Percentiles rank a stretch among this genome's conserved stretches.
Evolutionary conservation across 768 basidiomycete genomes (phyloP).

Genomic region (Tephrocybe sp.): DNA sequence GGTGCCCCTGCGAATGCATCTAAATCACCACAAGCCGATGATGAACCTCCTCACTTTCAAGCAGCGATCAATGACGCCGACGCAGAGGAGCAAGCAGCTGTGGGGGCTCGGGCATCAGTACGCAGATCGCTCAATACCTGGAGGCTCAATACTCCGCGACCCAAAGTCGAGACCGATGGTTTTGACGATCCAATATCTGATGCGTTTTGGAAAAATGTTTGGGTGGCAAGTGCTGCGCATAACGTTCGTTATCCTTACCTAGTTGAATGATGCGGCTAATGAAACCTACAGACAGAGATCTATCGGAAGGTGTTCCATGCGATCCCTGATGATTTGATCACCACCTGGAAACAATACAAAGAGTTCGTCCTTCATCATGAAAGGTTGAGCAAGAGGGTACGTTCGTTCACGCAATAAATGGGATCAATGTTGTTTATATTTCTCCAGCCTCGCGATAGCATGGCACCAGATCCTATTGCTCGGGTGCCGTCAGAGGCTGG

Average conservation of each 20-base stretch:
- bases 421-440: slow-evolving; percentile 1
- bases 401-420: slow-evolving; percentile 14
- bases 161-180: slow-evolving; percentile 67
- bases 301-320: slow-evolving; percentile 94
- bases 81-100: slow-evolving; percentile 49
- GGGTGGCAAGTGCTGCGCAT: slow-evolving; percentile 83
- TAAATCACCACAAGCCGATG: slow-evolving; percentile 37
- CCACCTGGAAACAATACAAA: slow-evolving; percentile 94
- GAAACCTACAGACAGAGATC: slow-evolving; percentile 74
- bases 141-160: slow-evolving; percentile 65
- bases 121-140: slow-evolving; percentile 57
- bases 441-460: slow-evolving; percentile 40
- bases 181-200: slow-evolving; percentile 91
- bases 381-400: slow-evolving; percentile 64
- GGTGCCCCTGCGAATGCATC: slow-evolving; percentile 57
- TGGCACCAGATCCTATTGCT: slow-evolving; percentile 43
- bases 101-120: slow-evolving; percentile 46
- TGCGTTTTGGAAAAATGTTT: slow-evolving; percentile 85
- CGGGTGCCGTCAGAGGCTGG: slow-evolving; percentile 59
- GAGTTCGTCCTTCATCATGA: slow-evolving; percentile 80
- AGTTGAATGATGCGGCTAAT: slow-evolving; percentile 4
- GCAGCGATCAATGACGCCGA: slow-evolving; percentile 40
- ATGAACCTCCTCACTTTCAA: slow-evolving; percentile 46
- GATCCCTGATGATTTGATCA: slow-evolving; percentile 87
- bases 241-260: slow-evolving; percentile 53